A percentile compares a stretch with the other conserved stretches of the same genome.
These are phyloP conservation scores for Vachellia collinsii DNA, from an alignment of 306 rosid genomes.

Conservation along the genomic window DNA sequence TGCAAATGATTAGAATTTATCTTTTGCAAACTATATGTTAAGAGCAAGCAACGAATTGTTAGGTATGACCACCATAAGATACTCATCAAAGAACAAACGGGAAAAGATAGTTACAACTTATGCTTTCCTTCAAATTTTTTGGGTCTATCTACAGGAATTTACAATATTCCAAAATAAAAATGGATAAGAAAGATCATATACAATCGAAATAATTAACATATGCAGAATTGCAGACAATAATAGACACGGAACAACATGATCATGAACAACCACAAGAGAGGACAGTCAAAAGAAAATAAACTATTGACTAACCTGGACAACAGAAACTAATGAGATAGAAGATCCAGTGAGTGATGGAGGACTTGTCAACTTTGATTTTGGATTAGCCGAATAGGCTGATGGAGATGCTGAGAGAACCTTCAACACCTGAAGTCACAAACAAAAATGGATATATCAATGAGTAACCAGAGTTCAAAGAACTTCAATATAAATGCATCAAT, in stretches of 20 bases:
- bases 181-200: slow-evolving; percentile 3
- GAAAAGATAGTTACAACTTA: slow-evolving; percentile 9
- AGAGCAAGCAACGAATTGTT: slow-evolving; percentile 23
- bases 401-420: slow-evolving; percentile 92
- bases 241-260: neutral
- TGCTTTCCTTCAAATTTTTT: neutral
- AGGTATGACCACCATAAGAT: neutral
- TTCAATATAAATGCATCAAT: slow-evolving; percentile 7
- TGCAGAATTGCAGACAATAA: neutral
- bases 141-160: neutral
- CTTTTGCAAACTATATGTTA: slow-evolving; percentile 16
- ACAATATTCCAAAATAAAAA: slow-evolving; percentile 11
- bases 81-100: slow-evolving; percentile 13
- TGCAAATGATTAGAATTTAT: slow-evolving; percentile 7
- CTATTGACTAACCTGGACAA: slow-evolving; percentile 65
- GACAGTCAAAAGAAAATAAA: slow-evolving; percentile 1
- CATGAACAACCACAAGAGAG: neutral
- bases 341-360: slow-evolving; percentile 95
- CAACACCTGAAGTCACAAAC: slow-evolving; percentile 63
- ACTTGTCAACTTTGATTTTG: slow-evolving; percentile 75
- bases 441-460: neutral
- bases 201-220: slow-evolving; percentile 5
- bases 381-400: slow-evolving; percentile 88
- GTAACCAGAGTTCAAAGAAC: slow-evolving; percentile 30
- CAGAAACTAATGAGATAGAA: slow-evolving; percentile 81